A percentile compares a stretch with the other conserved stretches of the same genome.
These are phyloP conservation scores for Coccinonectria pachysandricola DNA, from an alignment of 2,329 filamentous ascomycete species.

Conservation along the genomic window DNA sequence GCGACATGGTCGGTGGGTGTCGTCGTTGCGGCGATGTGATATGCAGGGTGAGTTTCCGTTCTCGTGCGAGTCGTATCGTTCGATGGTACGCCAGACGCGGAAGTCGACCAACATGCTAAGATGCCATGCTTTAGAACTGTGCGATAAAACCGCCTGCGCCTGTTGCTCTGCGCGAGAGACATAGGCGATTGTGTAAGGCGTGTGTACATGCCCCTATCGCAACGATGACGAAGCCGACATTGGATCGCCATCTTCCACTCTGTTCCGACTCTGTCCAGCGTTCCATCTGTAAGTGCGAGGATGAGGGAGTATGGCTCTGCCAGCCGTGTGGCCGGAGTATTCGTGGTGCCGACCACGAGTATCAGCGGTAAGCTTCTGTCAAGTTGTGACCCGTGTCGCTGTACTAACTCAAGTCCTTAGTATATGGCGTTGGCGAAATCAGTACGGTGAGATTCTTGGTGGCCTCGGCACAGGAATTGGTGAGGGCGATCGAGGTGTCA, in stretches of 20 bases:
- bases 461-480: slow-evolving; percentile 80
- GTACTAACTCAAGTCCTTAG: slow-evolving; percentile 26
- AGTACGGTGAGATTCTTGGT: slow-evolving; percentile 71
- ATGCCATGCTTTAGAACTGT: slow-evolving; percentile 79
- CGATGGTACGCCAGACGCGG: too few species aligned
- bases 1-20: slow-evolving; percentile 79
- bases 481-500: slow-evolving; percentile 77
- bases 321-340: slow-evolving; percentile 70
- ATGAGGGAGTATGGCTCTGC: slow-evolving; percentile 69
- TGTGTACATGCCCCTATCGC: slow-evolving; percentile 65
- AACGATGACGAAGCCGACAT: slow-evolving; percentile 34
- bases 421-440: slow-evolving; percentile 82
- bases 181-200: slow-evolving; percentile 68
- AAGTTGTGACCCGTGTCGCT: too few species aligned
- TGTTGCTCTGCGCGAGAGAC: slow-evolving; percentile 57
- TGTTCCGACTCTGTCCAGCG: slow-evolving; percentile 45
- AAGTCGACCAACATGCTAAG: too few species aligned
- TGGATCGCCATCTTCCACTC: slow-evolving; percentile 37
- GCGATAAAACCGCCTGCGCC: slow-evolving; percentile 70
- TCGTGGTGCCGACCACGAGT: slow-evolving; percentile 47
- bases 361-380: slow-evolving; percentile 37
- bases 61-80: too few species aligned
- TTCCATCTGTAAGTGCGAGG: slow-evolving; percentile 42
- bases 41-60: slow-evolving; percentile 62
- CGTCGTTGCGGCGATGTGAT: slow-evolving; percentile 66